These are phyloP conservation scores for Botrytis tulipae DNA, from an alignment of 2,329 filamentous ascomycete species.

Conservation along the genomic window DNA sequence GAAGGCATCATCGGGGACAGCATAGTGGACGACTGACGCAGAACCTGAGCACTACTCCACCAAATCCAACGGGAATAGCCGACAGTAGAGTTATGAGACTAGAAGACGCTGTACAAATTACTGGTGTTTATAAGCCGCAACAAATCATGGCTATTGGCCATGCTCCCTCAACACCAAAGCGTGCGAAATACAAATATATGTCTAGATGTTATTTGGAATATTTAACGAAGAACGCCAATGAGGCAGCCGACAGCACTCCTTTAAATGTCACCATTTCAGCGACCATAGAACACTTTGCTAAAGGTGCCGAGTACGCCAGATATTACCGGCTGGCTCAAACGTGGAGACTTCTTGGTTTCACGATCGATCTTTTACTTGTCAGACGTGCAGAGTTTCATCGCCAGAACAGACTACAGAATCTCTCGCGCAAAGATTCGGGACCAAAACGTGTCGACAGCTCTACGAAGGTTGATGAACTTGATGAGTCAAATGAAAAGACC, in stretches of 20 bases:
- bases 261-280: conserved; percentile 43
- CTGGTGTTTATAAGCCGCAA: conserved; percentile 56
- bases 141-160: conserved; percentile 63
- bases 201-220: conserved; percentile 56
- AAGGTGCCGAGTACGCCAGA: conserved; percentile 54
- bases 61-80: conserved; percentile 39
- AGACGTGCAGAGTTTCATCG: conserved; percentile 58
- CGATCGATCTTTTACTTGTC: conserved; percentile 52
- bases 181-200: conserved; percentile 55
- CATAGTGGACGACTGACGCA: conserved; percentile 46
- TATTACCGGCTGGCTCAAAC: conserved; percentile 62
- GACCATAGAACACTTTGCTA: conserved; percentile 57
- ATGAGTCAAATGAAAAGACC: conserved; percentile 30
- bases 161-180: conserved; percentile 52
- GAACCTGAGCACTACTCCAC: conserved; percentile 55
- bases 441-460: conserved; percentile 26
- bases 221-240: conserved; percentile 37
- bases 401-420: conserved; percentile 44
- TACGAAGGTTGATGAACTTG: conserved; percentile 5
- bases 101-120: conserved; percentile 57
- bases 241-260: conserved; percentile 11
- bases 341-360: conserved; percentile 60
- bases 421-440: conserved; percentile 32
- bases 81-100: conserved; percentile 50
- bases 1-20: conserved; percentile 44